These are phyloP conservation scores for Forsythia viridissima DNA, from an alignment of 257 asterid species.

Conservation along the genomic window DNA sequence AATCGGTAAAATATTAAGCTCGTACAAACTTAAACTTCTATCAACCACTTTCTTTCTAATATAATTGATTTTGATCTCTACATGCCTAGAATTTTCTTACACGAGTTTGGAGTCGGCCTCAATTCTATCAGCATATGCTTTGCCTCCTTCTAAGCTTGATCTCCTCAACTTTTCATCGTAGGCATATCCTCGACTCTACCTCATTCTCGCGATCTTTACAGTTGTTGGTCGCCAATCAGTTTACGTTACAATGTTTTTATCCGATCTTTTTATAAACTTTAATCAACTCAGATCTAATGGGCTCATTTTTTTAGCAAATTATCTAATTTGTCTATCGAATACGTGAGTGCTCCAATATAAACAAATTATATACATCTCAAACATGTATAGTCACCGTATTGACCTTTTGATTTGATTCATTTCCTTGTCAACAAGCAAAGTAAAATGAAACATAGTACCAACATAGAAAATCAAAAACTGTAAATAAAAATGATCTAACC, in stretches of 20 bases:
- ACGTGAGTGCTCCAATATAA: neutral
- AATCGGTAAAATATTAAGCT: neutral
- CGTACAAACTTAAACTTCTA: too few species aligned
- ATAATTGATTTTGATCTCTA: too few species aligned
- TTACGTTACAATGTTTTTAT: neutral
- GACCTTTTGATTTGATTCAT: neutral
- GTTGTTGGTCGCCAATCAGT: neutral
- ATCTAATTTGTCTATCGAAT: neutral
- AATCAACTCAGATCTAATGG: neutral
- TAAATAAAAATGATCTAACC: conserved; percentile 16
- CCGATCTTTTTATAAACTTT: neutral
- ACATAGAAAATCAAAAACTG: neutral
- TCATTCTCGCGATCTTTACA: neutral
- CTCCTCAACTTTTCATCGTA: neutral
- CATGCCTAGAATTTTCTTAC: too few species aligned
- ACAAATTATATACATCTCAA: neutral
- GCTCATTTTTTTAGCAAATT: neutral
- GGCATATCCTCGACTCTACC: neutral
- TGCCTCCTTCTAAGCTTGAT: neutral
- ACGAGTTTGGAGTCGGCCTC: too few species aligned
- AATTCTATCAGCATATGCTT: too few species aligned
- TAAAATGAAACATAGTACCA: conserved; percentile 2
- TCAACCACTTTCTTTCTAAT: too few species aligned
- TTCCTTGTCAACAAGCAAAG: conserved; percentile 1
- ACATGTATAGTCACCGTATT: neutral